Evolutionary conservation across 169 alveolate species (phyloP), one percentile per base, ranked within the genome.

Genomic region (Theileria equi): DNA sequence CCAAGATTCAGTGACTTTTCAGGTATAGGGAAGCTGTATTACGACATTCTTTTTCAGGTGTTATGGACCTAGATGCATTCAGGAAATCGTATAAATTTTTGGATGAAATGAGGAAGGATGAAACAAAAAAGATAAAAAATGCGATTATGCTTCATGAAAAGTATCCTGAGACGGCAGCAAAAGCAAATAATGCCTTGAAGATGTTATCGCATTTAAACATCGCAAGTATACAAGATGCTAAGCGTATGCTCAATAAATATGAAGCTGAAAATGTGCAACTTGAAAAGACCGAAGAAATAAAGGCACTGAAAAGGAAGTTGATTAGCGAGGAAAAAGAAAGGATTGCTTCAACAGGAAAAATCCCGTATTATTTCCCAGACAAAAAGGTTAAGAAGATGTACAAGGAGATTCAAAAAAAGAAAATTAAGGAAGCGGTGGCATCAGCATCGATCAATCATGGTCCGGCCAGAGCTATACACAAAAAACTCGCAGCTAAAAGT

Each of bases 1-100:
- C 86, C 86, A 8, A 60, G 86, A 11, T 77, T 77, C 55, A 77
- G 86, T 59, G 86, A 77, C 47, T 68, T 65, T 21, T 77, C 86
- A 1, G 81, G 81, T 0, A 69, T 48, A 48, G 58, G 44, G 44
- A 48, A n/a, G 29, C n/a, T 38, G 13, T 13, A 13, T 38, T 38
- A 13, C 19, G n/a, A 13, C 19, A 38, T 38, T 38, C n/a, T 13
- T 38, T 38, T 13, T 13, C 45, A 38, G 70, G 70, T 16, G 44
- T 62, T 19, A 68, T 77, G 34, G 62, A 77, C 58, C 59, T 57
- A 11, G 86, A 77, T 25, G 36, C 68, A 48, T 77, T 77, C 47
- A 62, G 71, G 36, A 77, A 61, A 44, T 77, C 86, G 17, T 77
- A 77, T 31, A 53, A 57, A 44, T 77, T 77, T 52, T 47, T 77